phyloP scores from a whole-genome alignment of 169 alveolate genomes.

The Theileria luwenshuni region DNA sequence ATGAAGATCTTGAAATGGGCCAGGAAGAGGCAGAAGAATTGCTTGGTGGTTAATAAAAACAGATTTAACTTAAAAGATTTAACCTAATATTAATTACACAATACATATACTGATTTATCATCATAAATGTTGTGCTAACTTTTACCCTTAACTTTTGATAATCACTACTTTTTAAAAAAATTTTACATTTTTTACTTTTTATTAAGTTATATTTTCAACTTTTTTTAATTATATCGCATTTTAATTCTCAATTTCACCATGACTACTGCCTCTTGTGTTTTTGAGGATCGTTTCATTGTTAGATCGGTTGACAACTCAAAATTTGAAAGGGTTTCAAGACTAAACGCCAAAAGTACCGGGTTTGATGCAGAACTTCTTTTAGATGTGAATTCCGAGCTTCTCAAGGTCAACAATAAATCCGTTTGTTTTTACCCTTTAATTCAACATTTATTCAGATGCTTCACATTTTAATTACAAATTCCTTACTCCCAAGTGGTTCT shows the following conservation, averaged over 20 bases:
- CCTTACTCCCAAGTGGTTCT: conserved; percentile 56
- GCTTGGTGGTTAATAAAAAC: background rate
- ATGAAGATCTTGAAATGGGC: conserved; percentile 7
- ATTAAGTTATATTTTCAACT: background rate
- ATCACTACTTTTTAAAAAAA: background rate
- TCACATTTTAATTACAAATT: conserved; percentile 57
- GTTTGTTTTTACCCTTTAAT: conserved; percentile 43
- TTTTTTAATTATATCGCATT: background rate
- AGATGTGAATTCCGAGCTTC: conserved; percentile 85
- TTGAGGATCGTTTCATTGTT: conserved; percentile 89
- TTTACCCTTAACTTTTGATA: background rate
- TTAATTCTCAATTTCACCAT: conserved; percentile 8
- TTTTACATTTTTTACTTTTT: no score
- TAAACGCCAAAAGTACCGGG: conserved; percentile 88
- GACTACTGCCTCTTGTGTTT: conserved; percentile 72
- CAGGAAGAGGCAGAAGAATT: conserved; percentile 11
- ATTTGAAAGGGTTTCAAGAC: conserved; percentile 87
- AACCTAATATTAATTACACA: background rate
- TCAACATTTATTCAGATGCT: conserved; percentile 48
- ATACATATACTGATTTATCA: background rate
- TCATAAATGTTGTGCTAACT: background rate
- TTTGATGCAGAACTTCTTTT: conserved; percentile 88
- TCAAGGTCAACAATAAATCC: conserved; percentile 83
- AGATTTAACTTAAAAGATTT: background rate
- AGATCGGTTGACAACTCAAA: conserved; percentile 86